These are phyloP conservation scores for Leishmania tarentolae DNA, from an alignment of 208 protist species.

Conservation along the genomic window DNA sequence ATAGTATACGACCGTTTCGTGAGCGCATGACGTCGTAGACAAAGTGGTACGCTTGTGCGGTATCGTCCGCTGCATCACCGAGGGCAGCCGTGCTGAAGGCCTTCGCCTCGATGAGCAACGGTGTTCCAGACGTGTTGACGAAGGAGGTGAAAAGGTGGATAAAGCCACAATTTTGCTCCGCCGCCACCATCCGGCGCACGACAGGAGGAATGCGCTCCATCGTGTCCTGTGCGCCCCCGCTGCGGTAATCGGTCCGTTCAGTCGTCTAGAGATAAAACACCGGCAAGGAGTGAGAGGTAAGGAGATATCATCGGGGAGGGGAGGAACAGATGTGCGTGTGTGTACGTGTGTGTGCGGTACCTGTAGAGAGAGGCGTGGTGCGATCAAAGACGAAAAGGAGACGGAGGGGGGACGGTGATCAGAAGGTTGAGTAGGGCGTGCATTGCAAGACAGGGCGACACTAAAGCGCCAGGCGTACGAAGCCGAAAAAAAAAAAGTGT, in stretches of 20 bases:
- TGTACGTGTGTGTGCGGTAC: not conserved
- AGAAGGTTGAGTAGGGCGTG: not conserved
- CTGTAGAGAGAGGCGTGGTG: not conserved
- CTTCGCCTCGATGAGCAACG: slow-evolving; percentile 2
- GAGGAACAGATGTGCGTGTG: too few species aligned
- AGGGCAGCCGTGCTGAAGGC: not conserved
- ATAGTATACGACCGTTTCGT: slow-evolving; percentile 39
- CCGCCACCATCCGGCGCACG: slow-evolving; percentile 28
- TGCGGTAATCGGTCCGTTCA: not conserved
- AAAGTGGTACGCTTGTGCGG: slow-evolving; percentile 27
- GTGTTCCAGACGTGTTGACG: slow-evolving; percentile 5
- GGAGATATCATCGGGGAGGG: not conserved
- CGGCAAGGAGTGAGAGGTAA: not conserved
- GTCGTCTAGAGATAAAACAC: not conserved
- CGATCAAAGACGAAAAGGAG: not conserved
- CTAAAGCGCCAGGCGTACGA: not conserved
- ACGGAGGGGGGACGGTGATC: not conserved
- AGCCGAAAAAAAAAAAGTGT: not conserved
- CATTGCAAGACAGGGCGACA: not conserved
- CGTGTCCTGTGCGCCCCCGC: not conserved
- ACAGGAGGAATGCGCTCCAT: slow-evolving; percentile 23
- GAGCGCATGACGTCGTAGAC: slow-evolving; percentile 86
- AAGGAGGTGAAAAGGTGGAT: slow-evolving; percentile 30
- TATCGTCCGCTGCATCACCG: not conserved
- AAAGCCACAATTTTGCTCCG: slow-evolving; percentile 25